These are phyloP conservation scores for Cenchrus fungigraminus DNA, from an alignment of 176 grass and related monocot genomes.

Conservation along the genomic window DNA sequence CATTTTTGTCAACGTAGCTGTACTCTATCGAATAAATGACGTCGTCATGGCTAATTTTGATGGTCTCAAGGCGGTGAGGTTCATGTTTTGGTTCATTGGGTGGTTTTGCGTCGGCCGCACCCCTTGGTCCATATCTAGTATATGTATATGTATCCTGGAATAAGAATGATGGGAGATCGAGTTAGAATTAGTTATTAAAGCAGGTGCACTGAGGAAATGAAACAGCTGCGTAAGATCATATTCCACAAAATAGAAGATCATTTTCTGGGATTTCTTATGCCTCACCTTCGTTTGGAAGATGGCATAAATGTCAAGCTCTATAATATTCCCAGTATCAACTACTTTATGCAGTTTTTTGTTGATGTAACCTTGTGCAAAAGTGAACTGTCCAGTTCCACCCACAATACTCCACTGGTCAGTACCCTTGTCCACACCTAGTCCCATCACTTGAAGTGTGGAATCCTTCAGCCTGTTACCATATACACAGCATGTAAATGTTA, in stretches of 20 bases:
- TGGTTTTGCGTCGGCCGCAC: too few species aligned
- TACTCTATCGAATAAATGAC: background rate
- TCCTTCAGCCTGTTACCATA: too few species aligned
- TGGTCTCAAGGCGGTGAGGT: background rate
- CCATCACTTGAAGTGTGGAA: too few species aligned
- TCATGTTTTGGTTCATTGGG: background rate
- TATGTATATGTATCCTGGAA: background rate
- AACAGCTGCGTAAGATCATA: too few species aligned
- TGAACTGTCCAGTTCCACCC: background rate
- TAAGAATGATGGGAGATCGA: background rate
- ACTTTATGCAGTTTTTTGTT: background rate
- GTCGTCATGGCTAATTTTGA: background rate
- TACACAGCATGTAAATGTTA: too few species aligned
- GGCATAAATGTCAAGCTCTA: background rate
- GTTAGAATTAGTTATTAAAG: background rate
- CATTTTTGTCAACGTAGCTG: background rate
- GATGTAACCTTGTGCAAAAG: background rate
- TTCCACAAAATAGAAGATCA: too few species aligned
- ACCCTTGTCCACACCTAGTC: too few species aligned
- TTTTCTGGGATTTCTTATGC: too few species aligned
- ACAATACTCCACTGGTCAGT: background rate
- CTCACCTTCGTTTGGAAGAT: background rate
- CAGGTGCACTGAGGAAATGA: too few species aligned
- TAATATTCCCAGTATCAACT: background rate
- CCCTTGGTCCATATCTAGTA: background rate